Base-by-base conservation (phyloP, 148 eudicot genomes). In the Vaccinium macrocarpon region DNA sequence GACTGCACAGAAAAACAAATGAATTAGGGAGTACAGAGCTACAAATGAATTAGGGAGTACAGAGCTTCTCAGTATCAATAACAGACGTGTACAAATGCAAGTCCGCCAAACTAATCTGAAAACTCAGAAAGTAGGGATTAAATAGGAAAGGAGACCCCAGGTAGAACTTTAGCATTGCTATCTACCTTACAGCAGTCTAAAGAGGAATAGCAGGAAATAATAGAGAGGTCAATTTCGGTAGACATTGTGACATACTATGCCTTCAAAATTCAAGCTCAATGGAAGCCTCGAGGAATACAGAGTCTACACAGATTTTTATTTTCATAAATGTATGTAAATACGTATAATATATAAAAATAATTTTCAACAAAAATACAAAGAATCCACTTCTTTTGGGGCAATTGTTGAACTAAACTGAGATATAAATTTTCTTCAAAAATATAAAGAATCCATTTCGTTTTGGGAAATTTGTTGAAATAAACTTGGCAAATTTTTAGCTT, bases 1-100 rank as follows among this genome's bases (percentile, higher is more conserved):
- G 90, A 83, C 88, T 88, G 88, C 86, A 86, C 49, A 80, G 6
- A 52, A 80, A 84, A 38, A 25, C 23, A 19, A 25, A 52, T 5
- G 9, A 27, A 53, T 25, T 29, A 35, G 68, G 16, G 29, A 23
- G 15, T 16, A 18, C n/a, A n/a, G n/a, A n/a, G n/a, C n/a, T n/a
- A n/a, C n/a, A n/a, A n/a, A n/a, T n/a, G n/a, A n/a, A n/a, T n/a
- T n/a, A n/a, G n/a, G n/a, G n/a, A 25, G 19, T 53, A 25, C 6
- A 82, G 42, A n/a, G 52, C n/a, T 50, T 4, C 46, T 10, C 38
- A n/a, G n/a, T n/a, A n/a, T n/a, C n/a, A n/a, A 19, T 57, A 61
- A 7, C 1, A 3, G 2, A 61, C 7, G 27, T 61, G 66, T 21
- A 61, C 16, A 10, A 4, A 8, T 61, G 27, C 25, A 15, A 21